phyloP scores from a whole-genome alignment of 768 basidiomycete genomes.

The Hemileccinum rubropunctum region DNA sequence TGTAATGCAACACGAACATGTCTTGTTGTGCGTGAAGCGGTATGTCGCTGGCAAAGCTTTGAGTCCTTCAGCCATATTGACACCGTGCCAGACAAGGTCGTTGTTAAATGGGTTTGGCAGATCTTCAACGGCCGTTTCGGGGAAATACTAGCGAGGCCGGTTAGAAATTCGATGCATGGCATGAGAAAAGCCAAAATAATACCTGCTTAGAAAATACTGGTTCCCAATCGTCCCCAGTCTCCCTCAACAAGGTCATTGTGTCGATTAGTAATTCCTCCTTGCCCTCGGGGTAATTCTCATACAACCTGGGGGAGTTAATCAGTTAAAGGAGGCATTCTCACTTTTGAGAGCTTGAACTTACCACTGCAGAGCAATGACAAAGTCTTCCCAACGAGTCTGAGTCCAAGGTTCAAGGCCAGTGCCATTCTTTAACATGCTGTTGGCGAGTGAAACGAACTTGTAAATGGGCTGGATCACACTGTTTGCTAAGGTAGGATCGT shows the following conservation, averaged over 20 bases:
- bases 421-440: constrained; percentile 51
- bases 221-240: background rate
- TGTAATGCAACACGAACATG: constrained; percentile 34
- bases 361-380: constrained; percentile 56
- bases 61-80: constrained; percentile 57
- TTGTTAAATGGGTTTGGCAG: constrained; percentile 46
- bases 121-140: background rate
- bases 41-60: constrained; percentile 54
- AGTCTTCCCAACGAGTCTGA: constrained; percentile 56
- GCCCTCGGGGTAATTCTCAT: constrained; percentile 1
- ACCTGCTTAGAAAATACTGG: background rate
- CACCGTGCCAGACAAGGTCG: constrained; percentile 50
- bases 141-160: background rate
- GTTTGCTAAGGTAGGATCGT: constrained; percentile 1
- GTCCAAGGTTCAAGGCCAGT: constrained; percentile 55
- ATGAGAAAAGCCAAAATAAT: background rate
- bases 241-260: background rate
- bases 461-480: constrained; percentile 17
- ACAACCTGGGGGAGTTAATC: background rate
- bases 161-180: background rate
- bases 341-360: constrained; percentile 17
- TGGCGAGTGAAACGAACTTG: constrained; percentile 52
- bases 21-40: constrained; percentile 50
- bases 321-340: background rate
- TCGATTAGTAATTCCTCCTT: background rate